Conservation (phyloP, 192 early-diverging fungal species). For the Backusella morwellensis region DNA sequence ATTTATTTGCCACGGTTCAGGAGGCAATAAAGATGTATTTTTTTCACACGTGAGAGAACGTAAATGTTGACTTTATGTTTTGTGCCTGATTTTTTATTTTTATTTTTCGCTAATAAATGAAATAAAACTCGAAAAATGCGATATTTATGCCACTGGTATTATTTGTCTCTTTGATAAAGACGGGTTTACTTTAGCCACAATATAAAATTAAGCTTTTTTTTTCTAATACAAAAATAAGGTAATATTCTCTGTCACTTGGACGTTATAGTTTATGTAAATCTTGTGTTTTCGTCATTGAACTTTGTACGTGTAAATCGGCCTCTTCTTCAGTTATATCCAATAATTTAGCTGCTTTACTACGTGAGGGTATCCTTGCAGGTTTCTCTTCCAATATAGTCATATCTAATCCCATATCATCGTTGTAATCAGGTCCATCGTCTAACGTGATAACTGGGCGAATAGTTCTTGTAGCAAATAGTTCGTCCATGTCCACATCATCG, state of each 20-base stretch:
- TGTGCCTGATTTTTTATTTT: background rate
- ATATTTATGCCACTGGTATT: slow-evolving; percentile 11
- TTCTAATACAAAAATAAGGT: background rate
- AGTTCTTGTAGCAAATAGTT: slow-evolving; percentile 26
- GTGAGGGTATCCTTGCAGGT: background rate
- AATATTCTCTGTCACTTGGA: background rate
- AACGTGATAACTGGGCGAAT: slow-evolving; percentile 23
- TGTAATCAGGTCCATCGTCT: slow-evolving; percentile 20
- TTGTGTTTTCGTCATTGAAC: background rate
- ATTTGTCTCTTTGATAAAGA: background rate
- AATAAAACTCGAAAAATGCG: slow-evolving; percentile 3
- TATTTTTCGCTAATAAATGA: background rate
- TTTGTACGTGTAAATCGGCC: background rate
- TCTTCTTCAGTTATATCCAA: slow-evolving; percentile 9
- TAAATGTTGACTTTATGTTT: background rate
- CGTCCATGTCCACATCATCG: slow-evolving; percentile 19
- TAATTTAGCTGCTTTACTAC: background rate
- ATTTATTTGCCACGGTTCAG: background rate
- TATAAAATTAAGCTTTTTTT: background rate
- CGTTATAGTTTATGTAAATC: background rate
- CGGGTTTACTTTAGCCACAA: background rate
- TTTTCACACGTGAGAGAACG: background rate
- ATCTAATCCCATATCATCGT: slow-evolving; percentile 31
- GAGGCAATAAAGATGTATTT: background rate
- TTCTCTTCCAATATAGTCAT: slow-evolving; percentile 9